These are phyloP conservation scores for Bolboschoenoplectus hybrid DNA, from an alignment of 202 grass and related monocot genomes.

Conservation along the genomic window DNA sequence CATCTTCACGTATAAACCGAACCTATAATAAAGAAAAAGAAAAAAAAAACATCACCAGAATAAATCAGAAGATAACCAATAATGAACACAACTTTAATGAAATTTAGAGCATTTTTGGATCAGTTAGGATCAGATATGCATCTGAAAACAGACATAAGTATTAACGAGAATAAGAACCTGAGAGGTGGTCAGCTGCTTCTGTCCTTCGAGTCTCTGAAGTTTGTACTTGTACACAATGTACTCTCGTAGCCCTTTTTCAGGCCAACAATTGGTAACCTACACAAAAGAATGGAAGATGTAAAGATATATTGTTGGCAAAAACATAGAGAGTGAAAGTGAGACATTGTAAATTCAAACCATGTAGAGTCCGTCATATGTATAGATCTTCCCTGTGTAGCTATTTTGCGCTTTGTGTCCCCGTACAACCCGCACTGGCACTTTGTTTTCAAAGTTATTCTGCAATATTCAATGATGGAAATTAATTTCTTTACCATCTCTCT, in stretches of 20 bases:
- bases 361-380: slow-evolving; percentile 91
- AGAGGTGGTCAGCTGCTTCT: slow-evolving; percentile 67
- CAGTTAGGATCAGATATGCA: background rate
- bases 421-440: slow-evolving; percentile 66
- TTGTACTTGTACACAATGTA: slow-evolving; percentile 79
- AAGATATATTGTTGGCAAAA: background rate
- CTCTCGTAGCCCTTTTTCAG: slow-evolving; percentile 61
- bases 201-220: slow-evolving; percentile 79
- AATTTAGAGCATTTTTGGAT: background rate
- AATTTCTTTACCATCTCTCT: background rate
- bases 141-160: background rate
- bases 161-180: slow-evolving; percentile 51
- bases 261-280: slow-evolving; percentile 78
- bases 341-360: slow-evolving; percentile 52
- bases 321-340: slow-evolving; percentile 22
- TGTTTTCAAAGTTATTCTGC: slow-evolving; percentile 70
- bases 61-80: background rate
- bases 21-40: slow-evolving; percentile 53
- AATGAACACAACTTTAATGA: background rate
- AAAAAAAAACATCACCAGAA: background rate
- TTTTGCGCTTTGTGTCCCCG: slow-evolving; percentile 61
- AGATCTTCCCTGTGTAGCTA: slow-evolving; percentile 84
- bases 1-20: slow-evolving; percentile 68
- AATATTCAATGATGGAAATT: slow-evolving; percentile 30
- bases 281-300: slow-evolving; percentile 40